Base-by-base conservation (phyloP, 805 yeast species). In the Lachancea nothofagi region DNA sequence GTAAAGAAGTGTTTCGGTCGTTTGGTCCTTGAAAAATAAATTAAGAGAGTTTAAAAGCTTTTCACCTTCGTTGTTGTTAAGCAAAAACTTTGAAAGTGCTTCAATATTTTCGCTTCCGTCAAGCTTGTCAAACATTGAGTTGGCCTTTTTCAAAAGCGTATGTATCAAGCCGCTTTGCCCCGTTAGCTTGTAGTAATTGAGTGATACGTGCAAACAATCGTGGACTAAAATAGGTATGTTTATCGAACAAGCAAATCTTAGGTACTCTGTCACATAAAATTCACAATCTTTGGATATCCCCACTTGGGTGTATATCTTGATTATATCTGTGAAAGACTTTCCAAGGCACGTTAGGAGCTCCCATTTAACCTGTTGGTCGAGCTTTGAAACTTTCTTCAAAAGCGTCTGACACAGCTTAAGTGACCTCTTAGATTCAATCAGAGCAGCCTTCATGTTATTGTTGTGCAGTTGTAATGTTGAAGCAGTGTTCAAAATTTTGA, bases 261-360 rank as follows among this genome's bases (percentile, higher is more conserved):
- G 57, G 26, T 75, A 63, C 48, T 83, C 89, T 5, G 64, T 63
- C 3, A 70, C 46, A 56, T 71, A 81, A 51, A 68, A 77, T 2
- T 71, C 69, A 33, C 78, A 69, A 40, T 82, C 87, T 45, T 75
- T 75, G 0, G 78, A 62, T 2, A 78, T 51, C 0, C 89, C 88
- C 27, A 76, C 52, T 26, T 67, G 71, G 12, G 67, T 58, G 38
- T 69, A 65, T 0, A 65, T 50, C 3, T 64, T 55, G 17, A 77
- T 59, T 19, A 76, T 57, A 2, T 42, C 40, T 5, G 60, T 55
- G 46, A 75, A 76, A 2, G 73, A 48, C 4, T 55, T 49, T 9
- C 67, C 50, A 24, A 77, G 51, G 10, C 54, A 46, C 1, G 41
- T 43, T 0, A 71, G 55, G 2, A 74, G 55, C 19, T 55, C 56